Base-by-base conservation (phyloP, 805 yeast species). In the Yamadazyma ubonensis region DNA sequence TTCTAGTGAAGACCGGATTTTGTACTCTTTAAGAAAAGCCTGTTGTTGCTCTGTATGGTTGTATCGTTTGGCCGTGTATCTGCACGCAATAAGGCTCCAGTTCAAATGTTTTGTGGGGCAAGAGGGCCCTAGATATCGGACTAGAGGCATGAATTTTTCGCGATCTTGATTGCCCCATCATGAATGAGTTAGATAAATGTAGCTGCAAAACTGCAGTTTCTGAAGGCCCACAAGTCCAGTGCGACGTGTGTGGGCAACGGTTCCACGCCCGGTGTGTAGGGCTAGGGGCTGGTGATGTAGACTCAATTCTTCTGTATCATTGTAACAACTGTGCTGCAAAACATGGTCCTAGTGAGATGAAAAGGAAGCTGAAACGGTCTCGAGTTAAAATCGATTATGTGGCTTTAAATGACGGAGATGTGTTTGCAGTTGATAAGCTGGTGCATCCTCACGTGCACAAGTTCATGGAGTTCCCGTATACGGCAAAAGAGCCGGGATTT, bases 331-430 rank as follows among this genome's bases (percentile, higher is more conserved):
- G 90, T 54, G 53, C 48, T 4, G 41, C 42, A 9, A 47, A 48
- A 14, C 56, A 69, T 37, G 87, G 87, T 1, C 75, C 79, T 0
- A 70, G 81, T 4, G 54, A 69, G 11, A 53, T 56, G 37, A 74
- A 69, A 40, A 62, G 90, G 28, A 68, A 68, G 27, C 80, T 86
- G 41, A 65, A 71, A 30, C 63, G 96, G 16, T 62, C 72, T 11
- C 49, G 52, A 29, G 61, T 67, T n/a, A 70, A 70, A 38, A 74
- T 89, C 32, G 95, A 88, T 55, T 88, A 88, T 53, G 80, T 78
- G 7, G 93, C 95, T 0, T 65, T 88, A 50, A 77, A 88, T 55
- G 83, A 81, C 40, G 95, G 96, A 4, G 83, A 79, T 57, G 67
- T 54, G 41, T 70, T 62, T 43, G 72, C 76, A 3, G 62, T 74